phyloP scores from a whole-genome alignment of 805 yeast species.

The Barnettozyma californica region DNA sequence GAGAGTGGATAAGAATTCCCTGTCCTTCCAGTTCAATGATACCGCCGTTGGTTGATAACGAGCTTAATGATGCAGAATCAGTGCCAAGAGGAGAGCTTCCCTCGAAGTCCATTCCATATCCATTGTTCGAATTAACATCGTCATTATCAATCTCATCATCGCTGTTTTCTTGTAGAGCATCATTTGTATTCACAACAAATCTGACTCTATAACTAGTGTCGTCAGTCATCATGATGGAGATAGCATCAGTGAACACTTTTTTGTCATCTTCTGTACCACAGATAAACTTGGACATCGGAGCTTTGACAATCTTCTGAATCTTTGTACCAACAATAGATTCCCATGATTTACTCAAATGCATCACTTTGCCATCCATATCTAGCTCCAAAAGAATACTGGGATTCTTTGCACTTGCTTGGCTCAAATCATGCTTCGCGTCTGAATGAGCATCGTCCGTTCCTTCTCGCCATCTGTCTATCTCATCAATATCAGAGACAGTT shows the following conservation, averaged over 20 bases:
- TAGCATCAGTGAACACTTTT: conserved; percentile 63
- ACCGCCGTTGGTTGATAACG: conserved; percentile 52
- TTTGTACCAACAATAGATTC: conserved; percentile 67
- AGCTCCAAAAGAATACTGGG: conserved; percentile 82
- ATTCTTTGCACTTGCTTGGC: conserved; percentile 59
- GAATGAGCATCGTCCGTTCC: neutral
- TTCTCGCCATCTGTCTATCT: neutral
- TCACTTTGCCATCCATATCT: conserved; percentile 73
- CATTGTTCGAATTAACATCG: conserved; percentile 10
- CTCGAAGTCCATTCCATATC: conserved; percentile 1
- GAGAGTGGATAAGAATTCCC: conserved; percentile 76
- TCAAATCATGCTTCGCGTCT: conserved; percentile 40
- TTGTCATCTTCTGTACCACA: conserved; percentile 62
- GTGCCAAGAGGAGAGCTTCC: neutral
- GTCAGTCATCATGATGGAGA: conserved; percentile 62
- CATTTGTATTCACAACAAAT: conserved; percentile 47
- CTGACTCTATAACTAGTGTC: conserved; percentile 75
- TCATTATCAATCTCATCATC: conserved; percentile 15
- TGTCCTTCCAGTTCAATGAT: conserved; percentile 84
- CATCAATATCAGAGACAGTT: conserved; percentile 4
- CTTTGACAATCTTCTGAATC: conserved; percentile 44
- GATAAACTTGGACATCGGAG: conserved; percentile 58
- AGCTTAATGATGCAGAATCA: conserved; percentile 17
- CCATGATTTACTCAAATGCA: conserved; percentile 75
- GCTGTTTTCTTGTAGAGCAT: conserved; percentile 21